Evolutionary conservation across 305 asterid genomes (phyloP).

Genomic region (Fraxinus baroniana): DNA sequence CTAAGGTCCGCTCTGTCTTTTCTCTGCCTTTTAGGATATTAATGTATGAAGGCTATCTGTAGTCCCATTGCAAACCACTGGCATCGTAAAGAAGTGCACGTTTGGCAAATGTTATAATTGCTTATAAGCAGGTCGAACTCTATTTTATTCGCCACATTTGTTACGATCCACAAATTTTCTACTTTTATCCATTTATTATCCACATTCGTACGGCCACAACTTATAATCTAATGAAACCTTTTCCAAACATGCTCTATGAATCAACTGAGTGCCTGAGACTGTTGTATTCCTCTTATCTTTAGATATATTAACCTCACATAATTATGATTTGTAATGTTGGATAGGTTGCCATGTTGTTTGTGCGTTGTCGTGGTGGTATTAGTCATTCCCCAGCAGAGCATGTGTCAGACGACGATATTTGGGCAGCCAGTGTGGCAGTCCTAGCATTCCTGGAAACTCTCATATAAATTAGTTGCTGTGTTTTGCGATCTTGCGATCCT

Average conservation of each 20-base stretch:
- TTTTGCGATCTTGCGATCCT: background rate
- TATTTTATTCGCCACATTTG: background rate
- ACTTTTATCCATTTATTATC: background rate
- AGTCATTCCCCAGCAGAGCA: conserved; percentile 97
- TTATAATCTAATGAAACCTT: background rate
- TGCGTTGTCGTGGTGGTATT: conserved; percentile 92
- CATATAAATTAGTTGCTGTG: conserved; percentile 31
- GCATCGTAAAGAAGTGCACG: background rate
- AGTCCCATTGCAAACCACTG: background rate
- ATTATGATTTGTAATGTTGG: background rate
- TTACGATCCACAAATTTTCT: background rate
- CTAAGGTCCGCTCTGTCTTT: conserved; percentile 50
- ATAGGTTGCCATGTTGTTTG: conserved; percentile 93
- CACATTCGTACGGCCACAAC: background rate
- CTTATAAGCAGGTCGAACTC: background rate
- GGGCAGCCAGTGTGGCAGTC: conserved; percentile 84
- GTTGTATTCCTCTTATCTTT: background rate
- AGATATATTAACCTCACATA: background rate
- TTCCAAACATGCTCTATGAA: background rate
- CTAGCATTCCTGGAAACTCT: conserved; percentile 68
- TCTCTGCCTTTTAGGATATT: background rate
- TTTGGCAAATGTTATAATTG: background rate
- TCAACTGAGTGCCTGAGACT: background rate
- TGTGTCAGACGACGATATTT: conserved; percentile 74
- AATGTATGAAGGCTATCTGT: background rate